Conservation (phyloP, 129 eudicot species). For the Chrysanthemum makinoi region DNA sequence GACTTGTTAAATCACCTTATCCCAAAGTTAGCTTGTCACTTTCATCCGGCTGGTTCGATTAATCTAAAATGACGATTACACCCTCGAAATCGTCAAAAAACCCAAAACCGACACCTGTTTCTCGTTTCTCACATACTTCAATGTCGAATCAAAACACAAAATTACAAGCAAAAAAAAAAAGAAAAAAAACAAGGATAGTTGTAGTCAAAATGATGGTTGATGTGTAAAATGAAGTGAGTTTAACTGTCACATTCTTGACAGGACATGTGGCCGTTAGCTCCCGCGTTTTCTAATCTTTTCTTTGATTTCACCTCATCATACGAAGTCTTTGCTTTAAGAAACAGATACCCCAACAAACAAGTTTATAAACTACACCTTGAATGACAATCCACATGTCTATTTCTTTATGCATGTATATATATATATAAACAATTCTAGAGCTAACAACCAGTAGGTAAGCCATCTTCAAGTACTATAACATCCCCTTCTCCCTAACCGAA, state of each 20-base stretch:
- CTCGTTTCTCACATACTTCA: conserved; percentile 7
- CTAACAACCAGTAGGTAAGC: conserved; percentile 72
- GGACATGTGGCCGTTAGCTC: conserved; percentile 35
- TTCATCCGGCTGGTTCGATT: neutral
- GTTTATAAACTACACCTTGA: conserved; percentile 19
- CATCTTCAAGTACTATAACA: conserved; percentile 30
- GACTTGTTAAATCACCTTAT: conserved; percentile 18
- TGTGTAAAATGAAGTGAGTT: conserved; percentile 15
- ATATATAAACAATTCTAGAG: conserved; percentile 2
- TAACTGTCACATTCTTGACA: conserved; percentile 32
- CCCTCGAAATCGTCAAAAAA: conserved; percentile 10
- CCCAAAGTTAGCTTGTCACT: conserved; percentile 8
- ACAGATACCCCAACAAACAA: conserved; percentile 45
- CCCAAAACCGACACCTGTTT: neutral
- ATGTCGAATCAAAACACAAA: conserved; percentile 7
- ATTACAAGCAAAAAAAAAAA: neutral
- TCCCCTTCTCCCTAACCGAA: conserved; percentile 16
- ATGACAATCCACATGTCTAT: conserved; percentile 15
- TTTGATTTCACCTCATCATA: conserved; percentile 31
- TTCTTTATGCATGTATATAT: neutral
- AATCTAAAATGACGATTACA: neutral
- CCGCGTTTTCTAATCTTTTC: conserved; percentile 12
- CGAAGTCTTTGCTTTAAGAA: conserved; percentile 66
- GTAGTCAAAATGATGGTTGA: conserved; percentile 15
- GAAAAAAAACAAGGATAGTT: neutral